Base-by-base conservation (phyloP, 768 basidiomycete genomes). In the Termitomyces sp. region DNA sequence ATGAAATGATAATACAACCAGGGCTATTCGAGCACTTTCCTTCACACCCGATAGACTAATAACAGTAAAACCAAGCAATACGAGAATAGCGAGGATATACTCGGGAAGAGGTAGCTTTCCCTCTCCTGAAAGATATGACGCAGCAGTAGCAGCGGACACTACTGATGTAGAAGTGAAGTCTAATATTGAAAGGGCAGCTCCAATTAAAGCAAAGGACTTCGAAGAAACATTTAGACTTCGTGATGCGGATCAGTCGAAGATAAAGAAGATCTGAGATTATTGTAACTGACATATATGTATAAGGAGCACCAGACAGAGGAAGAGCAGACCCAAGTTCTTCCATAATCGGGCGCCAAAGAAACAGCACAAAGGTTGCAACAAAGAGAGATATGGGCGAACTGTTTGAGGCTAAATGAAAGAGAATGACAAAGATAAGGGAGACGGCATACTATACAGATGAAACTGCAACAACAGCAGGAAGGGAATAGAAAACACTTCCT, bases 311-410 rank as follows among this genome's bases (percentile, higher is more conserved):
- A 54, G 77, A 82, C 10, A 89, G 76, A 0, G 86, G 84, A 1
- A 90, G 68, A 3, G 88, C 86, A 4, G 84, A 83, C 0, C 79
- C 86, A 9, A 91, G 68, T 64, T 90, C 89, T 60, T 81, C 78
- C 80, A 91, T 83, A 45, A 91, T 78, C 2, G 88, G 88, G 12
- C 86, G 80, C 85, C 86, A 91, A 23, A 90, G 65, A 61, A 85
- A 86, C 3, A 88, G 64, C 1, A 85, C 75, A 30, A 83, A 66
- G 0, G 83, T 81, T 0, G 89, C 85, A 25, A 85, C 63, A 37
- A 86, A 77, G 55, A 91, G 71, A 8, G 87, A 83, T 41, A 91
- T 78, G 0, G 88, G 87, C 1, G 87, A 88, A 63, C 85, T 87
- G 61, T 45, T 42, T 6, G 21, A 11, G 39, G 34, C n/a, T 40